Percentiles rank a stretch among this genome's conserved stretches.
Evolutionary conservation across 805 yeast species (phyloP).

Genomic region (Metschnikowia chrysomelidarum): DNA sequence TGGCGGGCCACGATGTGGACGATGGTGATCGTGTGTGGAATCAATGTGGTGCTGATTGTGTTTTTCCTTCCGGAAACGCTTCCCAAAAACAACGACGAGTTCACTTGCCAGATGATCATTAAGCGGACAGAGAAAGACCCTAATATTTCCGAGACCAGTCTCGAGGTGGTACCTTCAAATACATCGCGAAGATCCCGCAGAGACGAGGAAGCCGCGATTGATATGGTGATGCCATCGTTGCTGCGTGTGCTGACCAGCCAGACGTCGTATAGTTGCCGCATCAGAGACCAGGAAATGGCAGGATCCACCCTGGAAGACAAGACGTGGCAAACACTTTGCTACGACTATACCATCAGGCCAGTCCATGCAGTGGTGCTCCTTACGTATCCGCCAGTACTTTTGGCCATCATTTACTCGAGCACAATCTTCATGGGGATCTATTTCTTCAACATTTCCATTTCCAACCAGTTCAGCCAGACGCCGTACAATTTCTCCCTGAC

Average conservation of each 20-base stretch:
- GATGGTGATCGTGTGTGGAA: slow-evolving; percentile 63
- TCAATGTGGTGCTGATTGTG: slow-evolving; percentile 46
- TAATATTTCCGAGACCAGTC: slow-evolving; percentile 17
- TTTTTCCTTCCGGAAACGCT: slow-evolving; percentile 79
- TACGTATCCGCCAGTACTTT: slow-evolving; percentile 68
- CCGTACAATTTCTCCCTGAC: slow-evolving; percentile 73
- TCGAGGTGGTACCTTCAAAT: slow-evolving; percentile 35
- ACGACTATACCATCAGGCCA: slow-evolving; percentile 57
- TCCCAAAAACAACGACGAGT: slow-evolving; percentile 57
- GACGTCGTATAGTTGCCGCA: slow-evolving; percentile 29
- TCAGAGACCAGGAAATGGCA: slow-evolving; percentile 24
- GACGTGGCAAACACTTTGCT: slow-evolving; percentile 19
- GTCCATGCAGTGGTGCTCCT: slow-evolving; percentile 58
- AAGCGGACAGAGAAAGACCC: slow-evolving; percentile 6
- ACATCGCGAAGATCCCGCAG: slow-evolving; percentile 23
- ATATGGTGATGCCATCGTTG: slow-evolving; percentile 38
- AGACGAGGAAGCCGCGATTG: slow-evolving; percentile 34
- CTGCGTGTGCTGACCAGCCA: slow-evolving; percentile 36
- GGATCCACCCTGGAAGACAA: background rate
- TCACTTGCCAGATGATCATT: slow-evolving; percentile 19
- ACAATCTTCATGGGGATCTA: slow-evolving; percentile 68
- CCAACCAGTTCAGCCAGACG: slow-evolving; percentile 54
- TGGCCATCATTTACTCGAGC: slow-evolving; percentile 65
- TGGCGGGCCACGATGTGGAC: slow-evolving; percentile 93
- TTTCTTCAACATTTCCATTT: slow-evolving; percentile 70